phyloP scores from a whole-genome alignment of 2,329 filamentous ascomycete genomes.

The Penicillium sp. region DNA sequence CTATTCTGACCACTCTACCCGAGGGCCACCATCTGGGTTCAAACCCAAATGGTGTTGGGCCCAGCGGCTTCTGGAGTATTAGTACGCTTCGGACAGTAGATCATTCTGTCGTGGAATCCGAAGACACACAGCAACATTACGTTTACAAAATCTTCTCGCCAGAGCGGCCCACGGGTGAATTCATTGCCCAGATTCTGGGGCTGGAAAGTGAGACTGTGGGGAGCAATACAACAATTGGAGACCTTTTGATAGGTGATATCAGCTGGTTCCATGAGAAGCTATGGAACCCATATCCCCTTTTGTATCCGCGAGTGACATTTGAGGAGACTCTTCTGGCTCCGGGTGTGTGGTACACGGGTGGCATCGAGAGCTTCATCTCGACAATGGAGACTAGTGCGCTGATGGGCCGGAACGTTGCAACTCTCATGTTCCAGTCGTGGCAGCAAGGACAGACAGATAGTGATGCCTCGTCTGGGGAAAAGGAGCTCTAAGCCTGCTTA shows the following conservation, averaged over 20 bases:
- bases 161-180: conserved; percentile 44
- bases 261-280: conserved; percentile 75
- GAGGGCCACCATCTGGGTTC: conserved; percentile 45
- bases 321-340: conserved; percentile 68
- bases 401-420: conserved; percentile 67
- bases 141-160: conserved; percentile 69
- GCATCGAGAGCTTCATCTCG: conserved; percentile 89
- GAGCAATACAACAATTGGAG: conserved; percentile 31
- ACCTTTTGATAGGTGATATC: conserved; percentile 49
- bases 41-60: conserved; percentile 60
- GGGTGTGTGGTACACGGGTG: conserved; percentile 56
- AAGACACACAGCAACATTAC: conserved; percentile 45
- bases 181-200: conserved; percentile 51
- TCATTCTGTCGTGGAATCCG: conserved; percentile 51
- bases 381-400: conserved; percentile 96
- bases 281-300: conserved; percentile 83
- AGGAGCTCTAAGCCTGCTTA: neutral
- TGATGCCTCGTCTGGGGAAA: neutral
- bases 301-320: conserved; percentile 81
- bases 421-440: conserved; percentile 56
- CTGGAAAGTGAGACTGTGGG: conserved; percentile 28
- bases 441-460: conserved; percentile 25
- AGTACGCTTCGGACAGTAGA: conserved; percentile 65
- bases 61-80: conserved; percentile 79
- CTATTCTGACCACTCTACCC: conserved; percentile 78